Evolutionary conservation across 2,329 filamentous ascomycete species (phyloP).

Genomic region (Ophiognomonia clavigignenti-juglandacearum): DNA sequence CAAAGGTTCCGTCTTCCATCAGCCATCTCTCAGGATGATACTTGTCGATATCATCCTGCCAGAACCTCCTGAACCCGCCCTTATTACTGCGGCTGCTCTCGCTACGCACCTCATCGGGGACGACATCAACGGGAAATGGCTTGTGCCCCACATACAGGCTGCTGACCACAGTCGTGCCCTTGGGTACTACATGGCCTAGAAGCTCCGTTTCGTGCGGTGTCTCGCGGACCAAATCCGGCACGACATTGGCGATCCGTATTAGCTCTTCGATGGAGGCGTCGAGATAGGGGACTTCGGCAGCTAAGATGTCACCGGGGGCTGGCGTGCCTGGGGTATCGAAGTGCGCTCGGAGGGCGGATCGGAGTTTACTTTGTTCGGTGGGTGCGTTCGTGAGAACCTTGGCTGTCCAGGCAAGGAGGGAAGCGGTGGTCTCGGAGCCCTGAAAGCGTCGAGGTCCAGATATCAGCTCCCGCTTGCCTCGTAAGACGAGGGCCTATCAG

Average conservation of each 20-base stretch:
- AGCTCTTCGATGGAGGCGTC: conserved; percentile 14
- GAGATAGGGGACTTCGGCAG: conserved; percentile 12
- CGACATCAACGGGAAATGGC: conserved; percentile 4
- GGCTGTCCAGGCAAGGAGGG: conserved; percentile 12
- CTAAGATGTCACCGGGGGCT: conserved; percentile 1
- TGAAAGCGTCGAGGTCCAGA: neutral
- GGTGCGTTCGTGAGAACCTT: conserved; percentile 11
- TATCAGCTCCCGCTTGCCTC: neutral
- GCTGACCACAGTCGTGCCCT: conserved; percentile 9
- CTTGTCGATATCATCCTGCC: conserved; percentile 5
- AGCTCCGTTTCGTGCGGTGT: conserved; percentile 8
- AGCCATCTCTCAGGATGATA: conserved; percentile 11
- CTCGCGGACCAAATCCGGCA: conserved; percentile 9
- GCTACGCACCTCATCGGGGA: conserved; percentile 4
- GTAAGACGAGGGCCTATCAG: neutral
- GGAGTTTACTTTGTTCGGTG: conserved; percentile 3
- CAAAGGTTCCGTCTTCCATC: conserved; percentile 7
- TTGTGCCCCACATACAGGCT: conserved; percentile 9
- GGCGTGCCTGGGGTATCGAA: conserved; percentile 4
- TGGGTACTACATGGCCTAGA: conserved; percentile 5
- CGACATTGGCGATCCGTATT: conserved; percentile 9
- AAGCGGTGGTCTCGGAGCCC: conserved; percentile 13
- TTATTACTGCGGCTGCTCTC: conserved; percentile 2
- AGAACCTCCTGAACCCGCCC: conserved; percentile 2
- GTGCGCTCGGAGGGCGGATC: conserved; percentile 3